These are phyloP conservation scores for Solanum hybrid DNA, from an alignment of 305 asterid genomes.

Conservation along the genomic window DNA sequence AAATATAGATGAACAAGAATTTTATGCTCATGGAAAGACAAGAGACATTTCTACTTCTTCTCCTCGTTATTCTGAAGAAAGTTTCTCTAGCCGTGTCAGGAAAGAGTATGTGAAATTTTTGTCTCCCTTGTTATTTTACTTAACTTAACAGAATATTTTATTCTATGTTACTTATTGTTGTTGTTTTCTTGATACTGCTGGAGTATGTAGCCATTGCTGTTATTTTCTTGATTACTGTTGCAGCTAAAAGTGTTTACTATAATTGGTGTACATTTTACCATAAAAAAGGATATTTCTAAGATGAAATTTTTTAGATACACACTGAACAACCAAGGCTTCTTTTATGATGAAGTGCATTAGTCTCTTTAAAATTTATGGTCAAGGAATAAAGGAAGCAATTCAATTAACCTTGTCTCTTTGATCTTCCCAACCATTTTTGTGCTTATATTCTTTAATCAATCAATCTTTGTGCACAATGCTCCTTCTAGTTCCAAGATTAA, in stretches of 20 bases:
- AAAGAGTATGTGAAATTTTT: slow-evolving; percentile 29
- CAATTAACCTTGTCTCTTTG: not conserved
- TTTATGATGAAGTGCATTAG: not conserved
- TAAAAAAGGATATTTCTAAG: not conserved
- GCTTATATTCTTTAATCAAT: not conserved
- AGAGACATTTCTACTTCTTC: slow-evolving; percentile 22
- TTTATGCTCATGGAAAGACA: slow-evolving; percentile 26
- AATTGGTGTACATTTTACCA: not conserved
- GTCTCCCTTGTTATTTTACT: slow-evolving; percentile 1
- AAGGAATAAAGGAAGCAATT: not conserved
- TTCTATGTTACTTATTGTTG: not conserved
- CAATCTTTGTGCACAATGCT: not conserved
- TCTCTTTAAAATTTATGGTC: not conserved
- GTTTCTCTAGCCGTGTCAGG: slow-evolving; percentile 12
- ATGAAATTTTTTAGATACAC: not conserved
- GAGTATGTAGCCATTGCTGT: not conserved
- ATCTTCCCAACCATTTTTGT: not conserved
- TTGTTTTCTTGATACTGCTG: not conserved
- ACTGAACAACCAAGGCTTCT: not conserved
- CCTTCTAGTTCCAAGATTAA: not conserved
- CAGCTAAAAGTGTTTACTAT: not conserved
- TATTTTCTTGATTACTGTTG: not conserved
- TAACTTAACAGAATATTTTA: not conserved
- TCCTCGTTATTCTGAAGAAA: slow-evolving; percentile 23
- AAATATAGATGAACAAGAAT: slow-evolving; percentile 19